Base-by-base conservation (phyloP, 2,329 filamentous ascomycete genomes). In the Fusarium haematococcum region DNA sequence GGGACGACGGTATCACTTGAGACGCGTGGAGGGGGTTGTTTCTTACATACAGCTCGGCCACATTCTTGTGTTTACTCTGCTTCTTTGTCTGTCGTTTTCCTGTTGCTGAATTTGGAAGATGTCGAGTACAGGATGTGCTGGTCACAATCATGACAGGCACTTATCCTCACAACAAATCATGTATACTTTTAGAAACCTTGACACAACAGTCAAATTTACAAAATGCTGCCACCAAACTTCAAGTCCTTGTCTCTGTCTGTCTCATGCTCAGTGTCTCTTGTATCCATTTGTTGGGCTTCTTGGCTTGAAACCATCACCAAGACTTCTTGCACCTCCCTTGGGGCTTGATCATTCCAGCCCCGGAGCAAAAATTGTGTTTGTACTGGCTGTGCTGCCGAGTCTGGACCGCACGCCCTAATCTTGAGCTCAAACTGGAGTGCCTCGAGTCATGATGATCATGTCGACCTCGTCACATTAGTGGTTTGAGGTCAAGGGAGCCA, bases 61-160 rank as follows among this genome's bases (percentile, higher is more conserved):
- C 75, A 78, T 84, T 83, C 80, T 82, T 83, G 82, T 83, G 80
- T 82, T 80, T 82, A 79, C 73, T 82, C 71, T 77, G 79, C 78
- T 80, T 75, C 76, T 74, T 80, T 82, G 75, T 72, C 76, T 81
- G 80, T 81, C 78, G 74, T 78, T 79, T 77, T 72, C 41, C 67
- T 74, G 76, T 79, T 77, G 70, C 71, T 74, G 74, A 70, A 75
- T 74, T 72, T 63, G 60, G 67, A 30, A 73, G 70, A 75, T 75
- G 78, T 78, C 74, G 73, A 75, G 70, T 75, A 74, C 72, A 74
- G 72, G 70, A 75, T 75, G 80, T 81, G 80, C 80, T 71, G 80
- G 80, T 74, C 80, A 81, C 80, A 75, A 71, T 74, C 77, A 77
- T 74, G 73, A 73, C 68, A 63, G 74, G 66, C 73, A 74, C 67